Evolutionary conservation across 495 filamentous ascomycete species (phyloP).

Genomic region (Penicillium lividum): DNA sequence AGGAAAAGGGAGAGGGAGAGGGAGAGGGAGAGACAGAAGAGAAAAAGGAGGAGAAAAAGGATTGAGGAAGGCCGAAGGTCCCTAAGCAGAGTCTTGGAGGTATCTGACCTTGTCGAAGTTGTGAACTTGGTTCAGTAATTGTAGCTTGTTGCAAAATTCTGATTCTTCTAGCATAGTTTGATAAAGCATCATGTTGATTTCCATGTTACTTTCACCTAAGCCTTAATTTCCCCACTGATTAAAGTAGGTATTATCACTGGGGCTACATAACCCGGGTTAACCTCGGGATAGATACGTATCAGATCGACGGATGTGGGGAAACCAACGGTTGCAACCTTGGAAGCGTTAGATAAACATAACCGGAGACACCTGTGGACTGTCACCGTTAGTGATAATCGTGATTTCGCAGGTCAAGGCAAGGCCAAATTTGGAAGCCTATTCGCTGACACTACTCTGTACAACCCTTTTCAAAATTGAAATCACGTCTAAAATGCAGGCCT

Average conservation of each 20-base stretch:
- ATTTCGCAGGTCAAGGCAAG: neutral
- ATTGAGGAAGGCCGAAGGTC: conserved; percentile 5
- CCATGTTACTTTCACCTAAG: neutral
- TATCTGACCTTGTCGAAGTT: no score
- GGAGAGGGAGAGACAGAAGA: conserved; percentile 6
- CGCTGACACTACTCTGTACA: neutral
- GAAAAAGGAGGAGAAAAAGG: conserved; percentile 16
- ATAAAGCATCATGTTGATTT: neutral
- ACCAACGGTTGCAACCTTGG: no score
- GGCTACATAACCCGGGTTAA: no score
- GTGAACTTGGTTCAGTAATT: neutral
- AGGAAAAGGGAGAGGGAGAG: conserved; percentile 9
- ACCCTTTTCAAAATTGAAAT: neutral
- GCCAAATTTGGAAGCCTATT: neutral
- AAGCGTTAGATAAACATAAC: no score
- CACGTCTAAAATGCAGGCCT: neutral
- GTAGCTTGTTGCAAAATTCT: neutral
- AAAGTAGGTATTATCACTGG: no score
- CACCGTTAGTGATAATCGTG: no score
- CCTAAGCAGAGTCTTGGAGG: no score
- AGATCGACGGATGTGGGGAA: no score
- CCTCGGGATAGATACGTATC: no score
- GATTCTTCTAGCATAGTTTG: neutral
- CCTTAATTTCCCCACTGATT: neutral
- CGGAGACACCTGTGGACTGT: no score